These are phyloP conservation scores for Cystofilobasidium macerans DNA, from an alignment of 768 basidiomycete species.

Conservation along the genomic window DNA sequence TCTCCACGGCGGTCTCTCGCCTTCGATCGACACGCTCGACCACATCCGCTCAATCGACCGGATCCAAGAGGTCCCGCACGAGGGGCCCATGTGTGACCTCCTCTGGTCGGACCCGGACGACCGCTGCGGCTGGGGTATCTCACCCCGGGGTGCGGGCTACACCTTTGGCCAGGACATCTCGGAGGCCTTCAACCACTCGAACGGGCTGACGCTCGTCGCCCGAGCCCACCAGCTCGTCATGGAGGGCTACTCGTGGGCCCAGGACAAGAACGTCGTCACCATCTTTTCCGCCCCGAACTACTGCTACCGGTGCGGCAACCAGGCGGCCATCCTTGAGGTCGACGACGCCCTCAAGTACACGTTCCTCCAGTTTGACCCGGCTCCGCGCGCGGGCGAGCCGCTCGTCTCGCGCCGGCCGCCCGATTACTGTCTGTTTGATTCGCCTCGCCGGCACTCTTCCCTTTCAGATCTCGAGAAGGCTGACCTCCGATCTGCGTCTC, in stretches of 20 bases:
- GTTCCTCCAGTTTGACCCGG: conserved; percentile 96
- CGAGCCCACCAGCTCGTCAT: conserved; percentile 91
- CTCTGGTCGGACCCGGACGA: conserved; percentile 99
- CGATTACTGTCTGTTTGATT: conserved; percentile 26
- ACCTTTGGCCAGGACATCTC: conserved; percentile 95
- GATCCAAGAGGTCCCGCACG: conserved; percentile 97
- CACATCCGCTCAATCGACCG: conserved; percentile 98
- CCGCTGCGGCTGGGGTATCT: conserved; percentile 98
- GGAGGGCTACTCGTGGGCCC: conserved; percentile 52
- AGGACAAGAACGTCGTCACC: conserved; percentile 70
- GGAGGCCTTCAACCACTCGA: conserved; percentile 61
- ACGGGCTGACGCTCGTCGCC: conserved; percentile 88
- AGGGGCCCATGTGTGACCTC: conserved; percentile 99
- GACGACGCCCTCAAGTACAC: conserved; percentile 51
- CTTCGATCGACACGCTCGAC: conserved; percentile 98
- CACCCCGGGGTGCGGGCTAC: conserved; percentile 95
- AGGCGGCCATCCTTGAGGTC: conserved; percentile 99
- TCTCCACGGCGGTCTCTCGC: conserved; percentile 91
- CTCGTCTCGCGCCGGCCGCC: conserved; percentile 56
- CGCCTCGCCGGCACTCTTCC: too few relatives aligned
- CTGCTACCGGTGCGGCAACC: conserved; percentile 98
- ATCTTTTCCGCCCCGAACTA: conserved; percentile 99
- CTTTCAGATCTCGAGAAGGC: too few relatives aligned
- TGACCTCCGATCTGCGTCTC: too few relatives aligned
- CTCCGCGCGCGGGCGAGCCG: conserved; percentile 95